These are phyloP conservation scores for Sphaerobolus stellatus DNA, from an alignment of 1,284 basidiomycete species.

Conservation along the genomic window DNA sequence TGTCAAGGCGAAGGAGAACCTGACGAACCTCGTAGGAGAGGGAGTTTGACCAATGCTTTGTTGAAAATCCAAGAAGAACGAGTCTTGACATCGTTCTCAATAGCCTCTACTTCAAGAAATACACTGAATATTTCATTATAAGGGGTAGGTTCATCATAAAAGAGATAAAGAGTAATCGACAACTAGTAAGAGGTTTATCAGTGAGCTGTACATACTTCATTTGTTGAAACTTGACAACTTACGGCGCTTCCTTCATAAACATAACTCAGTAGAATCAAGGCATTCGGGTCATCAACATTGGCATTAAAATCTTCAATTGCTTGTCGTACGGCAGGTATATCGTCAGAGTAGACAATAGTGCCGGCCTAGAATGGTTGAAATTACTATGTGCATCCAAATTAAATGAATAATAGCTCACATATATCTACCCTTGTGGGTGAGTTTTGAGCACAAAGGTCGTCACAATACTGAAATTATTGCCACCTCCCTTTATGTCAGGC, in stretches of 20 bases:
- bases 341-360: not conserved
- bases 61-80: not conserved
- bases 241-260: too few species aligned
- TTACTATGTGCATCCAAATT: too few species aligned
- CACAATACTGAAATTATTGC: constrained; percentile 13
- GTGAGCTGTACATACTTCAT: too few species aligned
- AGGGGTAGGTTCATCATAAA: not conserved
- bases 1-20: too few species aligned
- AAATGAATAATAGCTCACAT: too few species aligned
- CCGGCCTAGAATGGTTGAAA: not conserved
- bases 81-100: not conserved
- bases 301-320: not conserved
- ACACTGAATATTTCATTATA: not conserved
- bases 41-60: too few species aligned
- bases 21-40: too few species aligned
- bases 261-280: not conserved
- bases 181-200: too few species aligned
- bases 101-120: not conserved
- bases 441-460: constrained; percentile 1
- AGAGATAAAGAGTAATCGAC: not conserved
- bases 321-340: not conserved
- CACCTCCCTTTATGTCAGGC: constrained; percentile 8
- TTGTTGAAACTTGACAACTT: too few species aligned
- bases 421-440: too few species aligned
- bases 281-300: not conserved